Conservation (phyloP, 495 filamentous ascomycete species). For the Elasticomyces elasticus region DNA sequence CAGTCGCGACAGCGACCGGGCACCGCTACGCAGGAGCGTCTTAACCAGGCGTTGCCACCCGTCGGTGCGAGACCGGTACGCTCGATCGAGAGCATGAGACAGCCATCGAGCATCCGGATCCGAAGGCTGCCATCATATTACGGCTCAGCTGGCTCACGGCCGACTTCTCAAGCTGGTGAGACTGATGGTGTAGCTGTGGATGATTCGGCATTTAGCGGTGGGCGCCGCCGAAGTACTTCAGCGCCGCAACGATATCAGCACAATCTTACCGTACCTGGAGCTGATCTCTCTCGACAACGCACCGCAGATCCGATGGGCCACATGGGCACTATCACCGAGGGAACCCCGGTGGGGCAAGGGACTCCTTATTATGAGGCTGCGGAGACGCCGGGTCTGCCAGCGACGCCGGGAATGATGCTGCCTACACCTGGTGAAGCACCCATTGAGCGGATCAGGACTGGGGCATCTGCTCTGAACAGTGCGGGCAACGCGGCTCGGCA, state of each 20-base stretch:
- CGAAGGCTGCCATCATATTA: constrained; percentile 7
- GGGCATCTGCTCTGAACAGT: constrained; percentile 6
- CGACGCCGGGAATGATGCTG: not conserved
- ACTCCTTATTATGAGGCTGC: not conserved
- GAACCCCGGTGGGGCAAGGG: not conserved
- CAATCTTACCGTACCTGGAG: not conserved
- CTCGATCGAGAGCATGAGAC: constrained; percentile 6
- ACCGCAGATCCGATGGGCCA: constrained; percentile 5
- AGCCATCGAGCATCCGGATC: constrained; percentile 19
- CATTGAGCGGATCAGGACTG: constrained; percentile 2
- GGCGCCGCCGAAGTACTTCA: constrained; percentile 20
- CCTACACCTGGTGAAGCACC: not conserved
- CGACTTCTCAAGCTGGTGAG: not conserved
- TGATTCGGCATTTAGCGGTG: not conserved
- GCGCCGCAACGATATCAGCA: constrained; percentile 15
- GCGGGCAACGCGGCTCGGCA: constrained; percentile 16
- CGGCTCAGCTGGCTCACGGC: not conserved
- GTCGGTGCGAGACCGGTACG: not conserved
- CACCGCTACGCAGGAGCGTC: not conserved
- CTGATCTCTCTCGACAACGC: constrained; percentile 3
- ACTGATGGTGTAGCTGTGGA: not conserved
- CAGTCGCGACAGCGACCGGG: not conserved
- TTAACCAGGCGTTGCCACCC: not conserved
- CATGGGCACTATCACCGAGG: constrained; percentile 12
- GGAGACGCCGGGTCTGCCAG: constrained; percentile 1